Evolutionary conservation across 1,284 basidiomycete species (phyloP).

Genomic region (Hortiboletus rubellus): DNA sequence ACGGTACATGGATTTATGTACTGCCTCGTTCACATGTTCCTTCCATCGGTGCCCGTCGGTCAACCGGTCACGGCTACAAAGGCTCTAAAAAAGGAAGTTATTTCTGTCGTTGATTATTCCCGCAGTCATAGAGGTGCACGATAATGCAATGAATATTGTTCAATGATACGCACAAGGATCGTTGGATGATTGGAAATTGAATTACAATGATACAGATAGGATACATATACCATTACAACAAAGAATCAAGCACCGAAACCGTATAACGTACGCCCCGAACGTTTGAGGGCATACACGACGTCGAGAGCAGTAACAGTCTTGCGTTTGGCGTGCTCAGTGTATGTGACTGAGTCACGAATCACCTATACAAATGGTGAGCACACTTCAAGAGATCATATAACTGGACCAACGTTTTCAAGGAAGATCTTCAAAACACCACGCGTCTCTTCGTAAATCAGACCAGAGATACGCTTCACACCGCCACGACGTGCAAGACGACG

Average conservation of each 20-base stretch:
- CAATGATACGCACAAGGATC: too few species aligned
- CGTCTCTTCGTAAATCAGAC: constrained; percentile 73
- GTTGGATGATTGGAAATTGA: neutral
- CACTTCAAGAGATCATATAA: too few species aligned
- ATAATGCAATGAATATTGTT: too few species aligned
- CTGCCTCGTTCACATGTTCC: too few species aligned
- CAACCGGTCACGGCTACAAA: too few species aligned
- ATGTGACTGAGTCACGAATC: constrained; percentile 83
- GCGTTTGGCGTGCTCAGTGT: constrained; percentile 86
- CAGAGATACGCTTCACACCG: constrained; percentile 74
- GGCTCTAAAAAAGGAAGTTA: too few species aligned
- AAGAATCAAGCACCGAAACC: constrained; percentile 15
- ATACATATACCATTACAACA: constrained; percentile 16
- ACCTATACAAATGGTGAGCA: too few species aligned
- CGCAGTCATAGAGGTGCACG: too few species aligned
- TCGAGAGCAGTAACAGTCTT: constrained; percentile 85
- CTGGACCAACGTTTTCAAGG: constrained; percentile 45
- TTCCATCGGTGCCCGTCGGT: too few species aligned
- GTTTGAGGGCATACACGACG: constrained; percentile 45
- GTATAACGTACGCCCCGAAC: neutral
- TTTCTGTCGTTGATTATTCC: too few species aligned
- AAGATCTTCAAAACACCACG: constrained; percentile 75
- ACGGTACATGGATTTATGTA: too few species aligned
- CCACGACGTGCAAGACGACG: constrained; percentile 74
- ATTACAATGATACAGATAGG: constrained; percentile 35